Evolutionary conservation across 352 stramenopile species (phyloP).

Genomic region (Globisporangium polare): DNA sequence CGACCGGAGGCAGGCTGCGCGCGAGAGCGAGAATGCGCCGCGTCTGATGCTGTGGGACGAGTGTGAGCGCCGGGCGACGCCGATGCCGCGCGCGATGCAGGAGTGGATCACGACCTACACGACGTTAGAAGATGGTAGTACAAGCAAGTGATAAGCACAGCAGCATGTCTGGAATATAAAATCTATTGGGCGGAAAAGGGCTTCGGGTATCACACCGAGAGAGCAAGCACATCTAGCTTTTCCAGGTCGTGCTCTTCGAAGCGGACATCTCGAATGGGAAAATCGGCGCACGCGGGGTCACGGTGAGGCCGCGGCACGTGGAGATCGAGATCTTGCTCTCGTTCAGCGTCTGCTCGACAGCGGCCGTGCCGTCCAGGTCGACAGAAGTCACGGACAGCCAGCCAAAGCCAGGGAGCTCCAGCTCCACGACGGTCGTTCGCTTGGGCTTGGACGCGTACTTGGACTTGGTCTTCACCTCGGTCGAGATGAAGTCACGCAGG

Average conservation of each 20-base stretch:
- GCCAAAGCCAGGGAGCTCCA: slow-evolving; percentile 76
- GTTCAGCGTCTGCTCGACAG: slow-evolving; percentile 58
- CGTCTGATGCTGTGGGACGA: slow-evolving; percentile 57
- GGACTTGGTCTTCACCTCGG: slow-evolving; percentile 57
- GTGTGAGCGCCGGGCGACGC: slow-evolving; percentile 19
- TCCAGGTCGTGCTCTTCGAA: slow-evolving; percentile 75
- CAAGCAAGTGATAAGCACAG: not conserved
- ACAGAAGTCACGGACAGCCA: slow-evolving; percentile 78
- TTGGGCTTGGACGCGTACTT: slow-evolving; percentile 77
- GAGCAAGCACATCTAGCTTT: slow-evolving; percentile 30
- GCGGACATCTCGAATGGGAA: slow-evolving; percentile 81
- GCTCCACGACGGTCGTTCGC: slow-evolving; percentile 71
- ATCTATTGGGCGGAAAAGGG: not conserved
- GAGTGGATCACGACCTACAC: slow-evolving; percentile 64
- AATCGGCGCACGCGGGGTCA: slow-evolving; percentile 53
- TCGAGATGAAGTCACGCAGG: slow-evolving; percentile 66
- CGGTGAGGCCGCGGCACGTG: slow-evolving; percentile 57
- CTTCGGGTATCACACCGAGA: not conserved
- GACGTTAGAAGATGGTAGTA: slow-evolving; percentile 20
- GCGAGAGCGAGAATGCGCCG: slow-evolving; percentile 20
- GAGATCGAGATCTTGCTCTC: slow-evolving; percentile 59
- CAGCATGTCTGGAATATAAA: not conserved
- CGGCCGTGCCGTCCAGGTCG: slow-evolving; percentile 68
- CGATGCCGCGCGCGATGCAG: slow-evolving; percentile 61
- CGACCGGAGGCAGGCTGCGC: slow-evolving; percentile 15